A percentile compares a stretch with the other conserved stretches of the same genome.
phyloP scores from a whole-genome alignment of 2,329 filamentous ascomycete genomes.

The Leptographium lundbergii region DNA sequence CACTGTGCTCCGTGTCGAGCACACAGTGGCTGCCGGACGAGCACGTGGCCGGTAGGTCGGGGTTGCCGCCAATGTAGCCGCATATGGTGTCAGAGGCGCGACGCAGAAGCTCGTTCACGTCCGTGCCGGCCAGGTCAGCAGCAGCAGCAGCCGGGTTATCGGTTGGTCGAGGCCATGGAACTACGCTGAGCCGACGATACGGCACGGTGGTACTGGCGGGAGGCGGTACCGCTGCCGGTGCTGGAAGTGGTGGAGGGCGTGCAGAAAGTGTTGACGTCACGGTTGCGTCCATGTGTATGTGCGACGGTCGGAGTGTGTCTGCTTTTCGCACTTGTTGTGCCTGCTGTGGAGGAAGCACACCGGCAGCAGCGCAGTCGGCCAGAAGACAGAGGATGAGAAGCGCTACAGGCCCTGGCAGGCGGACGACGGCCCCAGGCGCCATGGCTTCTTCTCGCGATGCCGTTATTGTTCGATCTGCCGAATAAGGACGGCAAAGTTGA shows the following conservation, averaged over 20 bases:
- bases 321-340: not conserved
- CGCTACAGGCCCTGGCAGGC: conserved; percentile 18
- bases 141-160: conserved; percentile 14
- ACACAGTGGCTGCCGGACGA: conserved; percentile 46
- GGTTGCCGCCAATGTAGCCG: conserved; percentile 42
- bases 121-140: conserved; percentile 21
- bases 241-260: not conserved
- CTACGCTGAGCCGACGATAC: conserved; percentile 18
- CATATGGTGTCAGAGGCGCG: conserved; percentile 41
- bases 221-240: conserved; percentile 16
- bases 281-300: too few species aligned
- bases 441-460: not conserved
- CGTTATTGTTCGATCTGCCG: not conserved
- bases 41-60: conserved; percentile 42
- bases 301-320: not conserved
- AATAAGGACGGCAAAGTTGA: not conserved
- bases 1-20: conserved; percentile 25
- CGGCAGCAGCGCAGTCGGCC: conserved; percentile 15
- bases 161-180: conserved; percentile 26
- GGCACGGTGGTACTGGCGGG: conserved; percentile 16
- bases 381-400: conserved; percentile 17
- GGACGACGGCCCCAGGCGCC: conserved; percentile 14
- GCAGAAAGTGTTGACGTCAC: conserved; percentile 9
- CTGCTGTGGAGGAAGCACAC: conserved; percentile 11
- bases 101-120: conserved; percentile 22